Conservation (phyloP, 163 green algal species). For the Scenedesmus sp. region DNA sequence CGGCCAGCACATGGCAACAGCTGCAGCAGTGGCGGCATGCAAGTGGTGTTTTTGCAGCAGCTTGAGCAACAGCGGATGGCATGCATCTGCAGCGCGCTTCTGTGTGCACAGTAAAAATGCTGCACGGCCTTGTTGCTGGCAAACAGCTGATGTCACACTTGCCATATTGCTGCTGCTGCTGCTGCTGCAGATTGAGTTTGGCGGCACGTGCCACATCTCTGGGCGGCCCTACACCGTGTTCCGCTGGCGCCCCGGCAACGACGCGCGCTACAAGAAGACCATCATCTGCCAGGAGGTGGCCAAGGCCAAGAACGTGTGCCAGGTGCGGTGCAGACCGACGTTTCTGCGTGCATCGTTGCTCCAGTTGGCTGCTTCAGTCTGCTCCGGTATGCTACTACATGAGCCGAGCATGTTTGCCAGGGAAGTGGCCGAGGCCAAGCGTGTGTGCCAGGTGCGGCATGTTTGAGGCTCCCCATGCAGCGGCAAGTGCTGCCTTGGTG, state of each 20-base stretch:
- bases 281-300: conserved; percentile 99
- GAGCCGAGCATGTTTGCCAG: too few relatives aligned
- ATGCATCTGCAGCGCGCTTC: neutral
- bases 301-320: conserved; percentile 99
- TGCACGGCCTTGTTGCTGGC: neutral
- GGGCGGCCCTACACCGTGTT: conserved; percentile 99
- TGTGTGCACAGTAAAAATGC: neutral
- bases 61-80: neutral
- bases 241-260: conserved; percentile 94
- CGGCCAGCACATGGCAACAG: neutral
- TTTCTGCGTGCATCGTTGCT: neutral
- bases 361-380: too few relatives aligned
- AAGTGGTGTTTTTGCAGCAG: neutral
- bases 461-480: too few relatives aligned
- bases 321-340: conserved; percentile 69
- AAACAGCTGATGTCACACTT: neutral
- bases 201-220: conserved; percentile 94
- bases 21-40: too few relatives aligned
- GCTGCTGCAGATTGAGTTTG: conserved; percentile 87
- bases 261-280: conserved; percentile 99
- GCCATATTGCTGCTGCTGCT: neutral
- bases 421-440: too few relatives aligned
- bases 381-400: too few relatives aligned
- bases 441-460: too few relatives aligned
- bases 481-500: too few relatives aligned